Evolutionary conservation across 805 yeast genomes (phyloP).

Genomic region (Naumovozyma baii): DNA sequence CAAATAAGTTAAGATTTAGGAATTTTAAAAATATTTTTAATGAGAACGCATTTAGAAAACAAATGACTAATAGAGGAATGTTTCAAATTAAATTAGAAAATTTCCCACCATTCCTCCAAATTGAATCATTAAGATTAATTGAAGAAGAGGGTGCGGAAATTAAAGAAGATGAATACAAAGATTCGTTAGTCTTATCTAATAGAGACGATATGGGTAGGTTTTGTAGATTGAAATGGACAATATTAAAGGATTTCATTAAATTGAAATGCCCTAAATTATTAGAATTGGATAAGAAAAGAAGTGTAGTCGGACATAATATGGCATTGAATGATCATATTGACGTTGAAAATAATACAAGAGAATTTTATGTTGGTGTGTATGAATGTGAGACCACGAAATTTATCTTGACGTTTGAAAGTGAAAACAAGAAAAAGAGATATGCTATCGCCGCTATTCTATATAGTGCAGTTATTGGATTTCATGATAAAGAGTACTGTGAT

Average conservation of each 20-base stretch:
- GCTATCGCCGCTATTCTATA: constrained; percentile 20
- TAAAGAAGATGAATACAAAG: background rate
- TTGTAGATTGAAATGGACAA: constrained; percentile 31
- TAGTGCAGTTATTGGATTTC: constrained; percentile 29
- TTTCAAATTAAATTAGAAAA: constrained; percentile 24
- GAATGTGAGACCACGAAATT: constrained; percentile 20
- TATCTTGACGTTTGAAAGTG: constrained; percentile 7
- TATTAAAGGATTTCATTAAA: constrained; percentile 32
- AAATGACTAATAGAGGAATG: constrained; percentile 30
- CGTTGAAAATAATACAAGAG: constrained; percentile 21
- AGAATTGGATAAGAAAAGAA: constrained; percentile 8
- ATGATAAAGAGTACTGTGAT: constrained; percentile 23
- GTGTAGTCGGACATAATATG: background rate
- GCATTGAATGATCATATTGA: constrained; percentile 2
- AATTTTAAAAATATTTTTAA: constrained; percentile 22
- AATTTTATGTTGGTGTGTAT: constrained; percentile 30
- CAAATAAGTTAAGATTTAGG: background rate
- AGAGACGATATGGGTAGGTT: constrained; percentile 16
- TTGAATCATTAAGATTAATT: constrained; percentile 11
- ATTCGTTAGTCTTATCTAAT: constrained; percentile 2
- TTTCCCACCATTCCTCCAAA: constrained; percentile 28
- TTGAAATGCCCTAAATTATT: constrained; percentile 24
- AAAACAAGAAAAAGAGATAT: constrained; percentile 11
- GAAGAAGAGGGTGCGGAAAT: background rate
- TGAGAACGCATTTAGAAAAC: constrained; percentile 27